Evolutionary conservation across 768 basidiomycete species (phyloP), one percentile per base, ranked within the genome.

Genomic region (Panus rudis): DNA sequence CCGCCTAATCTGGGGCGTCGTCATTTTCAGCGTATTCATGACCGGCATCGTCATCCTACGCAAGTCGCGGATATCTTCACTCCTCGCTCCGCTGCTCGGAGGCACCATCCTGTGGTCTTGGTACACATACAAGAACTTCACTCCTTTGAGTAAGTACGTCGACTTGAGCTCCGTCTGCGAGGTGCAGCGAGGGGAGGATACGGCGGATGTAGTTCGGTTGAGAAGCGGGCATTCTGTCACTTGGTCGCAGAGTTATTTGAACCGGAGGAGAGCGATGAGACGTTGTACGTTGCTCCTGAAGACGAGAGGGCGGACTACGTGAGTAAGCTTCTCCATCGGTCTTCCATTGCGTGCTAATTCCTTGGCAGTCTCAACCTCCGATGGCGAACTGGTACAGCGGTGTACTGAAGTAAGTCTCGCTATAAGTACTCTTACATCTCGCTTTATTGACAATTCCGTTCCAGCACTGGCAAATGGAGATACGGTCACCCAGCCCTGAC

Each of bases 11-110:
- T 90, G 89, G 84, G 93, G 89, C 34, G 76, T 98, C 44, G 59
- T 94, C 59, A 88, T 94, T 41, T 98, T 93, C 72, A 80, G 93
- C 43, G 60, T 92, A 34, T 96, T 98, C 72, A 98, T 98, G 96
- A 89, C 83, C 34, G 93, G 93, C 37, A 85, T 96, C 52, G 96
- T 99, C 70, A 81, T 83, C 25, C 76, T 72, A 49, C 81, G 65
- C 52, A 66, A 80, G 54, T 74, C 72, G 8, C 63, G 78, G 32
- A n/a, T n/a, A n/a, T 68, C 81, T 6, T 68, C 71, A 4, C 71
- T 81, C 20, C 73, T 96, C 45, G 68, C 76, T 0, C 93, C 94
- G 1, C 73, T 99, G 12, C 69, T 97, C 23, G 51, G 71, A 4
- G 82, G 73, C 21, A 93, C 92, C 1, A 52, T 86, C 8, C 65